Base-by-base conservation (phyloP, 208 protist species). In the Trypanosoma theileri region DNA sequence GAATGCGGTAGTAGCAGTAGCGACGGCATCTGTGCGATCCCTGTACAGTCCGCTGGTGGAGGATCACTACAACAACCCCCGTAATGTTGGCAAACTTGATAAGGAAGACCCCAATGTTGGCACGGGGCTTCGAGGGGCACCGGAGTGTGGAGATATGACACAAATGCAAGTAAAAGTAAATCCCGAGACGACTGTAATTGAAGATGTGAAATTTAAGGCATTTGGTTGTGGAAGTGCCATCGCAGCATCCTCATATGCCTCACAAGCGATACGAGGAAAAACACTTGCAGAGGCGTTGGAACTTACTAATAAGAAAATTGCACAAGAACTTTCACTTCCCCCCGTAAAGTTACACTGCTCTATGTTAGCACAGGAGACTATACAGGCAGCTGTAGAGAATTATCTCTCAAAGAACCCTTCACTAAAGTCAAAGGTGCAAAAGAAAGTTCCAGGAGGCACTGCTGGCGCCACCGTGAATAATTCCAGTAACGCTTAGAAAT, bases 201-300 rank as follows among this genome's bases (percentile, higher is more conserved):
- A 91, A 35, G 95, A 99, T 74, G 97, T 98, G 17, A 92, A 92
- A 69, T 99, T 99, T 75, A 99, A 99, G 84, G 99, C 98, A 0
- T 99, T 99, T 81, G 99, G 99, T 54, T 99, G 99, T 80, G 98
- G 98, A 22, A 99, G 98, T 46, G 99, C 99, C 35, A 99, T 99
- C 68, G 98, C 98, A 0, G 90, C 86, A 21, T 98, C 90, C 9
- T 99, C 96, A 0, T 96, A 99, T 24, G 98, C 98, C 8, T 99
- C 98, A 11, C 98, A 99, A 75, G 97, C 95, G 62, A 92, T 99
- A 13, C 97, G 98, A 41, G 98, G 99, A 9, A 99, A 98, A 90
- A 98, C 88, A 13, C 63, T 99, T 4, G 96, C 99, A 16, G 95
- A 99, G 57, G 98, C 96, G 11, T 69, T 93, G 13, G 79, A 95